Base-by-base conservation (phyloP, 768 basidiomycete species). In the Cyathus striatus region DNA sequence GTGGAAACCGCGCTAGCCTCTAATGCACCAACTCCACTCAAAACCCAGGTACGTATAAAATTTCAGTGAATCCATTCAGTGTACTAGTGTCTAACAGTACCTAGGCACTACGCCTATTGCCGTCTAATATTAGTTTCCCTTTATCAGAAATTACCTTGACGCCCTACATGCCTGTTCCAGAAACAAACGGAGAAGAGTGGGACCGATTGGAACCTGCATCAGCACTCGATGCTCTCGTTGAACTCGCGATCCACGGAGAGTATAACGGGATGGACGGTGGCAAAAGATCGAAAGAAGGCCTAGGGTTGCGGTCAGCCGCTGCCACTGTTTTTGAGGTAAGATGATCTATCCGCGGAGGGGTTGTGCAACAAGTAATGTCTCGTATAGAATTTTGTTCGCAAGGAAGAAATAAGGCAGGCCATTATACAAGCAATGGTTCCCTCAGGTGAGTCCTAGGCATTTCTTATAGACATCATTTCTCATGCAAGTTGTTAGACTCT, bases 171-270 rank as follows among this genome's bases (percentile, higher is more conserved):
- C 78, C 89, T 55, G 79, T 86, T 33, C 79, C 88, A 45, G 80
- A 90, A 61, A 76, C 94, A 42, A 77, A 88, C 47, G 90, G 90
- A 6, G 92, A 95, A 63, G 91, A 95, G 57, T 92, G 90, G 90
- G 90, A 94, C 59, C 76, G 92, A 17, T 60, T 95, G 18, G 87
- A 92, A 46, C 72, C 80, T 3, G 76, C 86, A 13, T 83, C 89
- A 3, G 88, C 89, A 0, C 73, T 95, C 4, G 86, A 93, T 46
- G 86, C 79, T 0, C 73, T 96, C 9, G 79, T 95, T 1, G 84
- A 89, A 47, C 73, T 91, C 13, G 81, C 81, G 9, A 67, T 97
- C 27, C 84, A 95, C 44, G 95, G 94, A 1, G 94, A 96, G 65
- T 87, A 90, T 58, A 81, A 85, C 51, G 81, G 84, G n/a, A 50